phyloP scores from a whole-genome alignment of 2,329 filamentous ascomycete species.

The Phialocephala sp. region DNA sequence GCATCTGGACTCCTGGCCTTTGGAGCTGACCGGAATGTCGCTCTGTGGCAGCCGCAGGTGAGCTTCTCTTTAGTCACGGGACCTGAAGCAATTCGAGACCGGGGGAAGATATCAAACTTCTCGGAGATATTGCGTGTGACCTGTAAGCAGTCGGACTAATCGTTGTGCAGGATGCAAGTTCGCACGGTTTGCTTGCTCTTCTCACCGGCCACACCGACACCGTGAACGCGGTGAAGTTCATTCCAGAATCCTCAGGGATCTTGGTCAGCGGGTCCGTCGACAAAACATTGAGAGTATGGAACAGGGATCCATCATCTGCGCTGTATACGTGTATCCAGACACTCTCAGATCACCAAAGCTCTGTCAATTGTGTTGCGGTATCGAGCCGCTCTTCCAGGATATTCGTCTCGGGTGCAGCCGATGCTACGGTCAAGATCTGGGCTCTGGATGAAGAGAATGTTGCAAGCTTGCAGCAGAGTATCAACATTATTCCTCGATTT shows the following conservation, averaged over 20 bases:
- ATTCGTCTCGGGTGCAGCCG: constrained; percentile 82
- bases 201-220: constrained; percentile 78
- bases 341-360: constrained; percentile 66
- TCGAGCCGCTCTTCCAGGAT: constrained; percentile 41
- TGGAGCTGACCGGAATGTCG: constrained; percentile 87
- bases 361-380: constrained; percentile 72
- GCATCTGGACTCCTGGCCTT: constrained; percentile 77
- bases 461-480: constrained; percentile 68
- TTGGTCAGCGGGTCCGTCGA: constrained; percentile 85
- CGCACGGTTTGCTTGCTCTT: constrained; percentile 66
- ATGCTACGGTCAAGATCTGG: constrained; percentile 78
- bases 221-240: constrained; percentile 85
- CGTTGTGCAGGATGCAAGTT: constrained; percentile 29
- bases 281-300: constrained; percentile 78
- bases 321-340: constrained; percentile 54
- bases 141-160: constrained; percentile 12
- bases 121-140: not conserved
- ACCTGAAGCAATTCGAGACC: not conserved
- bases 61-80: constrained; percentile 44
- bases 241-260: constrained; percentile 60
- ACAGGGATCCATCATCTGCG: constrained; percentile 44
- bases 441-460: constrained; percentile 53
- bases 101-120: not conserved
- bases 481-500: constrained; percentile 76
- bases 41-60: constrained; percentile 83